Evolutionary conservation across 768 basidiomycete genomes (phyloP), one percentile per base, ranked within the genome.

Genomic region (Chalciporus chontae): DNA sequence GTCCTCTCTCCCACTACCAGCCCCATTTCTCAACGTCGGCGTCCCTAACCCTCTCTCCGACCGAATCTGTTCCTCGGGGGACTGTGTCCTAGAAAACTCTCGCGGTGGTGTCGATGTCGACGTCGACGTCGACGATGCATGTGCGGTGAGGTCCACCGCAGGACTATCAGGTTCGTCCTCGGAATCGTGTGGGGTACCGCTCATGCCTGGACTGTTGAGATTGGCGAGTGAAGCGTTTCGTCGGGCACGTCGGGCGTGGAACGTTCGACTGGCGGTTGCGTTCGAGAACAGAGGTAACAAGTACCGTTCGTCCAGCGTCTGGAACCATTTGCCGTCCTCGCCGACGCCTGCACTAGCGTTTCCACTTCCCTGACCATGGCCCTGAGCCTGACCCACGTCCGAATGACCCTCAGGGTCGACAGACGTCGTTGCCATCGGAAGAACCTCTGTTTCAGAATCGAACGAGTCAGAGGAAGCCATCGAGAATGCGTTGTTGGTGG

Each of bases 291-390:
- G 73, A 18, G 94, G 94, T 3, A 98, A 70, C 17, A 99, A 73
- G 66, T 95, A 99, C 56, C 92, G 79, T 71, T 99, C 94, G 69
- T 99, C 95, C 34, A 99, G 71, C 40, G 86, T 78, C 59, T 94
- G 93, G 83, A 97, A 97, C 93, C 94, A 97, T 66, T 90, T 90
- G 24, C 90, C 86, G 46, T 95, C 92, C 50, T 87, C 85, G 4
- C 72, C 77, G 21, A 43, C 45, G 4, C 70, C 57, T n/a, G 57
- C 53, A 24, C 45, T 57, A 18, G 2, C 34, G 4, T 4, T 4
- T 4, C 1, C 9, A 5, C 29, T 6, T 26, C 7, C 8, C 26
- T 26, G 26, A 26, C 26, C 26, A 3, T 26, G 26, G 7, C 26
- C 8, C 26, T 39, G 26, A 26, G 7, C 1, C 26, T 39, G 50